Conservation (phyloP, 1,284 basidiomycete genomes). For the Anthracocystis walkeri region DNA sequence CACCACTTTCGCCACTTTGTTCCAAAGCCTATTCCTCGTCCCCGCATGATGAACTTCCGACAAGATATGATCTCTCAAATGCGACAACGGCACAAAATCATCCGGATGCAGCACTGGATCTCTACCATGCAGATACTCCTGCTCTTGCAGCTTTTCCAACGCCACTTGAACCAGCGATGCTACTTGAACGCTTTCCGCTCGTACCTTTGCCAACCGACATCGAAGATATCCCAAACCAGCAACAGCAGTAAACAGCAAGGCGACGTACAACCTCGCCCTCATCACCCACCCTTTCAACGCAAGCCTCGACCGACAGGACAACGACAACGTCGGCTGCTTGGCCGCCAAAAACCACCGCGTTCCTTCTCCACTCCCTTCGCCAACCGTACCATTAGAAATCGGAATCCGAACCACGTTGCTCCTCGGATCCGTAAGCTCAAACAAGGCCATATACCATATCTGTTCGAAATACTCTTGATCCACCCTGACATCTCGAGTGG, state of each 20-base stretch:
- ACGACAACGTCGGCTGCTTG: conserved; percentile 31
- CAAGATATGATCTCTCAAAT: conserved; percentile 89
- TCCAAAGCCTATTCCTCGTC: conserved; percentile 82
- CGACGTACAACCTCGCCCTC: conserved; percentile 40
- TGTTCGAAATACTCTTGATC: conserved; percentile 56
- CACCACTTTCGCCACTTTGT: conserved; percentile 84
- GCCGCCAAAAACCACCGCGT: conserved; percentile 37
- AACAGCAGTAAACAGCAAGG: conserved; percentile 11
- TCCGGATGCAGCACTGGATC: conserved; percentile 83
- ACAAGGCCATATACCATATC: conserved; percentile 63
- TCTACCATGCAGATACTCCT: conserved; percentile 82
- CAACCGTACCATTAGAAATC: conserved; percentile 9
- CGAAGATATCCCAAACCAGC: conserved; percentile 24
- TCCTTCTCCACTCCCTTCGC: conserved; percentile 7
- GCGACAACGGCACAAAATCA: conserved; percentile 86
- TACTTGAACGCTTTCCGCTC: conserved; percentile 32
- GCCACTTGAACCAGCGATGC: conserved; percentile 45
- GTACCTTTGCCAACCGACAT: conserved; percentile 17
- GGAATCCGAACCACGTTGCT: conserved; percentile 39
- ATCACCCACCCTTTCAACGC: conserved; percentile 45
- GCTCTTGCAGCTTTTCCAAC: conserved; percentile 53
- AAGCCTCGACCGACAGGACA: conserved; percentile 40
- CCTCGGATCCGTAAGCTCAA: conserved; percentile 52
- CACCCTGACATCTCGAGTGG: conserved; percentile 26
- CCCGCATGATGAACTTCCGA: conserved; percentile 82